A percentile compares a stretch with the other conserved stretches of the same genome.
Conservation (phyloP, 306 rosid genomes). For the Cicer yamashitae region DNA sequence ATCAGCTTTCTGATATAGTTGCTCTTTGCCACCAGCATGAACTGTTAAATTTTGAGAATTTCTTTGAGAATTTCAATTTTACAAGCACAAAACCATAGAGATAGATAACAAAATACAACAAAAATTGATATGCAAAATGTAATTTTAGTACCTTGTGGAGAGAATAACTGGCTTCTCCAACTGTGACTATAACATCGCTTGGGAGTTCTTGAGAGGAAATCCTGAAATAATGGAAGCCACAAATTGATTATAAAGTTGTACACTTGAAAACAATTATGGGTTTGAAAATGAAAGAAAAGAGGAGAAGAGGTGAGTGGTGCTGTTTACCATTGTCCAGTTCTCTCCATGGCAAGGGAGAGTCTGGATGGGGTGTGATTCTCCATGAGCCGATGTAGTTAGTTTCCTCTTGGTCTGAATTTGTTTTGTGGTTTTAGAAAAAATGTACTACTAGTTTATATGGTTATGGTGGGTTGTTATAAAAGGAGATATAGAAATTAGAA, state of each 20-base stretch:
- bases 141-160: slow-evolving; percentile 72
- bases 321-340: slow-evolving; percentile 88
- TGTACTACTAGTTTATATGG: background rate
- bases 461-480: slow-evolving; percentile 39
- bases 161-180: slow-evolving; percentile 77
- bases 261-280: background rate
- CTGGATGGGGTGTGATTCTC: slow-evolving; percentile 56
- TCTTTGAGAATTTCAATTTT: background rate
- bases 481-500: slow-evolving; percentile 13
- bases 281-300: background rate
- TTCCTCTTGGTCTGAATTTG: slow-evolving; percentile 25
- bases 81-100: slow-evolving; percentile 7
- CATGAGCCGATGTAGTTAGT: slow-evolving; percentile 48
- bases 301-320: background rate
- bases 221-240: slow-evolving; percentile 51
- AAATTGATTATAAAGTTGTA: background rate
- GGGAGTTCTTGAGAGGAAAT: slow-evolving; percentile 82
- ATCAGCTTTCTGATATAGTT: slow-evolving; percentile 76
- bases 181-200: slow-evolving; percentile 66
- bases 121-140: background rate
- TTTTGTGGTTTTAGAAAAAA: slow-evolving; percentile 42
- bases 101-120: background rate
- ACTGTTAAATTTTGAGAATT: slow-evolving; percentile 49
- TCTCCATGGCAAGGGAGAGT: slow-evolving; percentile 80
- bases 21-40: slow-evolving; percentile 91